Evolutionary conservation across 139 green algal genomes (phyloP).

Genomic region (Chloropicon primus): DNA sequence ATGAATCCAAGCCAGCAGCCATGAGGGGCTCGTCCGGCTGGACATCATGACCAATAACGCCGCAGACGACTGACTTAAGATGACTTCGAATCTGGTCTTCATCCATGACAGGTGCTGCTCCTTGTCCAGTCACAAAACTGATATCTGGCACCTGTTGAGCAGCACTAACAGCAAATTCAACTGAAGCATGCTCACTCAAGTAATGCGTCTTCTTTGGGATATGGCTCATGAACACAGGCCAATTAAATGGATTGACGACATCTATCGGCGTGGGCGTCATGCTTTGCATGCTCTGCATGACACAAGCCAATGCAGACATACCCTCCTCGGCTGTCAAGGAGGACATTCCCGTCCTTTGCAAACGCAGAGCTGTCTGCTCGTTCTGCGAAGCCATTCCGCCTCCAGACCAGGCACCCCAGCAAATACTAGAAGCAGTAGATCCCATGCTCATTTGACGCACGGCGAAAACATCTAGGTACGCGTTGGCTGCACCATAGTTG

Average conservation of each 20-base stretch:
- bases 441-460: neutral
- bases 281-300: neutral
- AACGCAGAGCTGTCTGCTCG: neutral
- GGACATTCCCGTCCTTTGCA: neutral
- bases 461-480: conserved; percentile 34
- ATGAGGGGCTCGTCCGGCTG: neutral
- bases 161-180: neutral
- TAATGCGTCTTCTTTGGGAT: neutral
- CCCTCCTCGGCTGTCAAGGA: neutral
- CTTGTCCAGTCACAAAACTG: neutral
- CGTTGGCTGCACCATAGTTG: conserved; percentile 66
- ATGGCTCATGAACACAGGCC: neutral
- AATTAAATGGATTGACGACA: neutral
- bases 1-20: neutral
- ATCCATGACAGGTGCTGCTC: neutral
- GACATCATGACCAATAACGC: neutral
- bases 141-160: neutral
- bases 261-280: neutral
- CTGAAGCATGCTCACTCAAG: neutral
- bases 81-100: neutral
- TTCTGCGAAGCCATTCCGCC: conserved; percentile 27
- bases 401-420: conserved; percentile 66
- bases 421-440: conserved; percentile 25
- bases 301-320: neutral
- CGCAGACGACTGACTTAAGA: neutral